Base-by-base conservation (phyloP, 441 rosid genomes). In the Hura crepitans region DNA sequence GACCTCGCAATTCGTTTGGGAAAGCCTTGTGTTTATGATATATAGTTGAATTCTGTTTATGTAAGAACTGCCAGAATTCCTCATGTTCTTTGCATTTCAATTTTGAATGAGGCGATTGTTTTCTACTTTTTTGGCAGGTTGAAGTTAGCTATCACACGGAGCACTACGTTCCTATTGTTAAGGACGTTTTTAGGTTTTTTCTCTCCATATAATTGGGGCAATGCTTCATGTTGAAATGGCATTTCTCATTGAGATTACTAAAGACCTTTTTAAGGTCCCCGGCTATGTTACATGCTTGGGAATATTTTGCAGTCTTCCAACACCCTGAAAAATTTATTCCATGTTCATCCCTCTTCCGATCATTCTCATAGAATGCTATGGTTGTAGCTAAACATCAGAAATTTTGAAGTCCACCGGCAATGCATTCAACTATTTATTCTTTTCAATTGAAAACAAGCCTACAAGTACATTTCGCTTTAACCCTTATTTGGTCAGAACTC, bases 61-160 rank as follows among this genome's bases (percentile, higher is more conserved):
- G 22, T 65, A 0, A 51, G 37, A 35, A 50, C 10, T 65, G 39
- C 43, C 56, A 56, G 28, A 42, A 39, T 43, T 8, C 14, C 1
- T 28, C 30, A 53, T 43, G 47, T 22, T 56, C 0, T 45, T 5
- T 45, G 39, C 46, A 6, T 42, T 20, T 47, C 5, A 17, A 23
- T 56, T 62, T 50, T 35, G 39, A 2, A 35, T 35, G 7, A 35
- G 39, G 39, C 7, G 39, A 8, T 35, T 5, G 7, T 35, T 35
- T 35, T 35, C 39, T 35, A 8, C 66, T 9, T 57, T 53, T 59
- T 39, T 67, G 61, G 78, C 79, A 80, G 79, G 80, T 65, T 63
- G 83, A 75, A 80, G 80, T 55, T 79, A 76, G 73, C 51, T 49
- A 20, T 46, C 39, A 22, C 37, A 14, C 6, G 33, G 20, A 64